Evolutionary conservation across 139 green algal genomes (phyloP), one percentile per base, ranked within the genome.

Genomic region (Pleodorina starrii): DNA sequence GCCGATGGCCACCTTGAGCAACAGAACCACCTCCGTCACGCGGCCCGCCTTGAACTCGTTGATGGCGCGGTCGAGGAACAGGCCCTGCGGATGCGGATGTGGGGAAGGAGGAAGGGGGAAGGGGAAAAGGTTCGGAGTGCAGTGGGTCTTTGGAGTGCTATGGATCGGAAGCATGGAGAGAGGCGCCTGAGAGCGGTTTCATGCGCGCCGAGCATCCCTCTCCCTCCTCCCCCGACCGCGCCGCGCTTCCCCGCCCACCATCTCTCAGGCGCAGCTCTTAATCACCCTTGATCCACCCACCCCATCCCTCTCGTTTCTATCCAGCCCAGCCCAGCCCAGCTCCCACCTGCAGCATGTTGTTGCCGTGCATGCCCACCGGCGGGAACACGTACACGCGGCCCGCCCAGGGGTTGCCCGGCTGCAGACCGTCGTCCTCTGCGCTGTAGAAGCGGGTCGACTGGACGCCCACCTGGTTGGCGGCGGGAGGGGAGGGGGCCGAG

Each of bases 401-500:
- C 11, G 5, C 9, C 84, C 84, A 89, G 35, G 66, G 46, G 32
- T 71, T 80, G 66, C 46, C 68, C 32, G 83, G 83, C 66, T 81
- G 83, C 83, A 88, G 83, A 32, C 83, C 83, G 46, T 88, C 83
- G 63, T 88, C 81, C 60, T 87, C 81, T 0, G 81, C 81, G 27
- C 42, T 48, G 81, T 77, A 87, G 44, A 78, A 87, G 60, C 81
- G 81, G 3, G 4, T 14, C 25, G 81, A 69, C 32, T 66, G 29
- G 25, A 87, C 29, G 81, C 81, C 81, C 42, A 87, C 81, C 81
- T 87, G 77, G 1, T n/a, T n/a, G n/a, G n/a, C n/a, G n/a, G n/a
- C n/a, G n/a, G n/a, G n/a, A n/a, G n/a, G n/a, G n/a, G n/a, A n/a
- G n/a, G n/a, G n/a, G n/a, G n/a, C n/a, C n/a, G n/a, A n/a, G n/a